Evolutionary conservation across 148 eudicot genomes (phyloP).

Genomic region (Nyssa sinensis): DNA sequence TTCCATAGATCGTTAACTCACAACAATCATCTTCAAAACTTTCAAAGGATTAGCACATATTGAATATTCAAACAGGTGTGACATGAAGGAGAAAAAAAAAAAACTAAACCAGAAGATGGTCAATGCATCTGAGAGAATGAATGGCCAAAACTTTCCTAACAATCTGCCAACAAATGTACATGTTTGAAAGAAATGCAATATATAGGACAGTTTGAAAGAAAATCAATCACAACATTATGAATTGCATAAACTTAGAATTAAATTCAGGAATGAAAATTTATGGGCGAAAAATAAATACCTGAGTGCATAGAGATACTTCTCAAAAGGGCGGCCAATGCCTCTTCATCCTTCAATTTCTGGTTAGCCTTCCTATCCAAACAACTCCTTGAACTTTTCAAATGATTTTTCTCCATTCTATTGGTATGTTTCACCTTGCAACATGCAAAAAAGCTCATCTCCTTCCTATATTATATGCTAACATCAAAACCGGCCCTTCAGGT

Average conservation of each 20-base stretch:
- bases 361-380: slow-evolving; percentile 12
- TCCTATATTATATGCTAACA: neutral
- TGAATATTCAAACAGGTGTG: too few relatives aligned
- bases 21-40: too few relatives aligned
- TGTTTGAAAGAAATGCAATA: too few relatives aligned
- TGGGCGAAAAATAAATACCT: neutral
- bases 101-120: too few relatives aligned
- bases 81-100: too few relatives aligned
- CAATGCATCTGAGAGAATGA: too few relatives aligned
- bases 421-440: slow-evolving; percentile 42
- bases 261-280: neutral
- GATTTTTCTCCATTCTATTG: slow-evolving; percentile 34
- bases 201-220: neutral
- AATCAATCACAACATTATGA: neutral
- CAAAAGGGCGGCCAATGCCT: slow-evolving; percentile 43
- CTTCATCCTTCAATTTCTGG: slow-evolving; percentile 24
- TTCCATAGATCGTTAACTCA: too few relatives aligned
- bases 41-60: neutral
- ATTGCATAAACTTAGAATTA: neutral
- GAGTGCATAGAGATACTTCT: slow-evolving; percentile 46
- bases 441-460: slow-evolving; percentile 35
- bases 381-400: slow-evolving; percentile 17
- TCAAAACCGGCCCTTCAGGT: slow-evolving; percentile 4
- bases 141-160: too few relatives aligned
- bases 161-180: too few relatives aligned